Conservation (phyloP, 2,329 filamentous ascomycete species). For the Fusarium oligoseptatum region DNA sequence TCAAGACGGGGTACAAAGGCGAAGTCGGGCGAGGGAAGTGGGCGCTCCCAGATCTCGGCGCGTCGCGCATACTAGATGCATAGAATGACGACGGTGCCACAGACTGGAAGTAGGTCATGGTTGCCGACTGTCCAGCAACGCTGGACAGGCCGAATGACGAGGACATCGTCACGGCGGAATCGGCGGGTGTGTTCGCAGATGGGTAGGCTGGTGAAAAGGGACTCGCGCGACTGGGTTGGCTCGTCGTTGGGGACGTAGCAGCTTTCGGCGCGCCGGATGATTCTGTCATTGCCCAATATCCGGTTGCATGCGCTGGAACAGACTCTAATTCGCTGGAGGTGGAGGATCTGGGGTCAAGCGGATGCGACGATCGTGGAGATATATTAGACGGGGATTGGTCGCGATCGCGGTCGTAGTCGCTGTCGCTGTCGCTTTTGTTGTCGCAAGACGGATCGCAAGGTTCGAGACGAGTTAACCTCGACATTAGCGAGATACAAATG, state of each 20-base stretch:
- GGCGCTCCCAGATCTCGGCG: conserved; percentile 55
- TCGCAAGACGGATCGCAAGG: conserved; percentile 10
- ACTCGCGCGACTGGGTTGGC: conserved; percentile 49
- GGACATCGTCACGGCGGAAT: background rate
- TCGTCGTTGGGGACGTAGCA: conserved; percentile 44
- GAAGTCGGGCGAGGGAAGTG: conserved; percentile 54
- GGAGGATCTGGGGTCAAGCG: conserved; percentile 30
- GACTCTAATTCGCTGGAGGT: conserved; percentile 34
- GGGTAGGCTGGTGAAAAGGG: conserved; percentile 43
- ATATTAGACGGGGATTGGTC: conserved; percentile 26
- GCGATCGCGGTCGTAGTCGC: conserved; percentile 27
- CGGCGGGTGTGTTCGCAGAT: conserved; percentile 39
- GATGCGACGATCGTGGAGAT: conserved; percentile 43
- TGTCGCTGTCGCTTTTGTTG: conserved; percentile 24
- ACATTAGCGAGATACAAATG: background rate
- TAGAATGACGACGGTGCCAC: conserved; percentile 51
- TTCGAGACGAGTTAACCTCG: background rate
- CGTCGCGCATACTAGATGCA: conserved; percentile 55
- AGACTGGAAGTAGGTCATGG: background rate
- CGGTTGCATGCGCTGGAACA: conserved; percentile 46
- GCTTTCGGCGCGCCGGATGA: conserved; percentile 41
- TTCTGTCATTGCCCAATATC: conserved; percentile 49
- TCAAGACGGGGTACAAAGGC: conserved; percentile 59
- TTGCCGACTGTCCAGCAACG: background rate
- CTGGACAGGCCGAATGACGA: background rate